Evolutionary conservation across 371 early-diverging fungal species (phyloP).

Genomic region (Saksenaea oblongispora): DNA sequence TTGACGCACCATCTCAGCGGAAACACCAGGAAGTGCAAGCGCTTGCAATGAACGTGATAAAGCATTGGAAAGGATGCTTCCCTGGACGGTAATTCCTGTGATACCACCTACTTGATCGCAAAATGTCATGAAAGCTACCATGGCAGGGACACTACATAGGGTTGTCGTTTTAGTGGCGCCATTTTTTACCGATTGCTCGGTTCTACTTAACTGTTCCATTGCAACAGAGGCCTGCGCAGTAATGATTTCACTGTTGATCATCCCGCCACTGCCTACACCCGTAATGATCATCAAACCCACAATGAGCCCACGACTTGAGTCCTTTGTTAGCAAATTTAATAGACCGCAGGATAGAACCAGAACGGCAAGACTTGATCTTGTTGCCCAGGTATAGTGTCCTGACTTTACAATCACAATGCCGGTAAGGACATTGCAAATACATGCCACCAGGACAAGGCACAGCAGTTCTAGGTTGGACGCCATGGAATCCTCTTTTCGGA

Average conservation of each 20-base stretch:
- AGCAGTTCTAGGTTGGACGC: constrained; percentile 40
- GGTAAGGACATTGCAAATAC: constrained; percentile 38
- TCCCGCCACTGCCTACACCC: constrained; percentile 71
- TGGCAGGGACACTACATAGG: constrained; percentile 32
- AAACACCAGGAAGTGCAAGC: constrained; percentile 20
- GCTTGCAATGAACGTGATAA: constrained; percentile 15
- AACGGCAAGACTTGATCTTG: constrained; percentile 26
- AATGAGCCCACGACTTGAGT: constrained; percentile 37
- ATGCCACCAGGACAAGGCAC: constrained; percentile 40
- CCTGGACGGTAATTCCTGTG: constrained; percentile 37
- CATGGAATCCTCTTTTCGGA: constrained; percentile 33
- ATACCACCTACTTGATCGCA: constrained; percentile 49
- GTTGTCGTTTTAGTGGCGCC: background rate
- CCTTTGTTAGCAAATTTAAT: constrained; percentile 20
- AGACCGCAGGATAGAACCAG: constrained; percentile 35
- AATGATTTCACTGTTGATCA: constrained; percentile 55
- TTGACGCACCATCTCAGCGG: constrained; percentile 26
- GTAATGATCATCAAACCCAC: constrained; percentile 49
- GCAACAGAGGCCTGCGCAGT: constrained; percentile 45
- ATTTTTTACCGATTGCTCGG: background rate
- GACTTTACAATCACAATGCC: constrained; percentile 40
- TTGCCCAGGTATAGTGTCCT: constrained; percentile 42
- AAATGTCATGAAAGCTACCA: constrained; percentile 46
- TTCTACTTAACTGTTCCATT: constrained; percentile 33
- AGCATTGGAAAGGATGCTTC: constrained; percentile 36